Conservation (phyloP, 352 stramenopile genomes). For the Pythium coloratum region DNA sequence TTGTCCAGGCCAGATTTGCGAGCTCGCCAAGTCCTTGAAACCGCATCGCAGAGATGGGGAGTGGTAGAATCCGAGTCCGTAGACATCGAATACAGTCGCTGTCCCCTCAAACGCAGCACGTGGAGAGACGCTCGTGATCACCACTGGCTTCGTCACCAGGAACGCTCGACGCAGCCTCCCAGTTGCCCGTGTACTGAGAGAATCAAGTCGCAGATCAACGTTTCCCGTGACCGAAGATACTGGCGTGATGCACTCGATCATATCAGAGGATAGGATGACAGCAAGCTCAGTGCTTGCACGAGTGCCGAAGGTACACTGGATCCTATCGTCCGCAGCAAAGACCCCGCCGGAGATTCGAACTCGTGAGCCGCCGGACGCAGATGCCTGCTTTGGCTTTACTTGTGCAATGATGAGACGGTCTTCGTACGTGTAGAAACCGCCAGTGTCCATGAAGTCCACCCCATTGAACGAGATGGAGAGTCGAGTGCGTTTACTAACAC, state of each 20-base stretch:
- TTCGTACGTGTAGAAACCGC: conserved; percentile 39
- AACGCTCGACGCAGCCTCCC: conserved; percentile 39
- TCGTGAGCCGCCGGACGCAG: conserved; percentile 53
- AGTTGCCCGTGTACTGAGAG: conserved; percentile 17
- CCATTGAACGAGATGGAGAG: conserved; percentile 69
- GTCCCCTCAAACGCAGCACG: conserved; percentile 40
- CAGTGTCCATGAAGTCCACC: conserved; percentile 46
- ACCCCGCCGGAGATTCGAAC: conserved; percentile 58
- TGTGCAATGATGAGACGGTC: conserved; percentile 31
- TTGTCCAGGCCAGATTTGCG: neutral
- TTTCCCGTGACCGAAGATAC: conserved; percentile 11
- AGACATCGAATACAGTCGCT: conserved; percentile 56
- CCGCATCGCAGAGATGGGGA: conserved; percentile 46
- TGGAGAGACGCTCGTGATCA: conserved; percentile 45
- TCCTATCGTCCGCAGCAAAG: conserved; percentile 42
- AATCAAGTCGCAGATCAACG: conserved; percentile 27
- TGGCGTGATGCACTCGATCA: conserved; percentile 49
- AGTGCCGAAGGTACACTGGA: conserved; percentile 52
- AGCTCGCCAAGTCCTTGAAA: conserved; percentile 27
- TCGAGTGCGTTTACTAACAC: conserved; percentile 22
- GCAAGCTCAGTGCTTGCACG: conserved; percentile 25
- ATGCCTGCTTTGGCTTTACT: conserved; percentile 48
- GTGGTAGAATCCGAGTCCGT: conserved; percentile 51
- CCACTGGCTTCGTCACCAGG: conserved; percentile 39
- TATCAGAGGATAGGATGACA: conserved; percentile 37